These are phyloP conservation scores for Teratosphaeria pseudoeucalypti DNA, from an alignment of 2,329 filamentous ascomycete species.

Conservation along the genomic window DNA sequence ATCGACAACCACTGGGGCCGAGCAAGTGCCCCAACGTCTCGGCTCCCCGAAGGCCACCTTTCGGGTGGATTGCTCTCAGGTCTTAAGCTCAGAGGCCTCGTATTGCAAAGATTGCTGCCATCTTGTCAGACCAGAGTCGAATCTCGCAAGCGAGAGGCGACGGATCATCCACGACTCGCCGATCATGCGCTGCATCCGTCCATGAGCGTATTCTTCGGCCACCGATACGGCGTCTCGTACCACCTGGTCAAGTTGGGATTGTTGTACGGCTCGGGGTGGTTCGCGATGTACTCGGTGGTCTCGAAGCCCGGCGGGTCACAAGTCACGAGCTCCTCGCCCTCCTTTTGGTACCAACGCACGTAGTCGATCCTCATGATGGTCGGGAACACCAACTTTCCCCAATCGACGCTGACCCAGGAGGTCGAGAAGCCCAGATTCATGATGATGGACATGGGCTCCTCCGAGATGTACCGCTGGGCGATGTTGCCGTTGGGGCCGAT, in stretches of 20 bases:
- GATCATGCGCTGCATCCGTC: conserved; percentile 23
- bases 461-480: conserved; percentile 36
- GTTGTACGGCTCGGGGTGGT: conserved; percentile 38
- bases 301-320: conserved; percentile 46
- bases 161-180: background rate
- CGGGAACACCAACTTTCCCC: conserved; percentile 36
- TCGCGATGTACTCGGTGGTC: conserved; percentile 41
- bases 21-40: background rate
- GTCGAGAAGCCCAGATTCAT: conserved; percentile 44
- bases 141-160: background rate
- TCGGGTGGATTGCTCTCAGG: background rate
- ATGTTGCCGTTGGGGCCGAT: conserved; percentile 47
- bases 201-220: conserved; percentile 37
- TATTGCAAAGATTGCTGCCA: background rate
- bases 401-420: conserved; percentile 40
- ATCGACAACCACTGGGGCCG: background rate
- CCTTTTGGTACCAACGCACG: conserved; percentile 44
- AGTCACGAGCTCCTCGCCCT: conserved; percentile 38
- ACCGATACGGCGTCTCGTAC: conserved; percentile 26
- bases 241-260: conserved; percentile 43
- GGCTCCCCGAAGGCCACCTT: background rate
- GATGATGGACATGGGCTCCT: conserved; percentile 46
- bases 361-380: conserved; percentile 46
- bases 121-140: background rate
- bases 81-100: background rate